phyloP scores from a whole-genome alignment of 2,329 filamentous ascomycete species.

The Sclerotinia subarctica region DNA sequence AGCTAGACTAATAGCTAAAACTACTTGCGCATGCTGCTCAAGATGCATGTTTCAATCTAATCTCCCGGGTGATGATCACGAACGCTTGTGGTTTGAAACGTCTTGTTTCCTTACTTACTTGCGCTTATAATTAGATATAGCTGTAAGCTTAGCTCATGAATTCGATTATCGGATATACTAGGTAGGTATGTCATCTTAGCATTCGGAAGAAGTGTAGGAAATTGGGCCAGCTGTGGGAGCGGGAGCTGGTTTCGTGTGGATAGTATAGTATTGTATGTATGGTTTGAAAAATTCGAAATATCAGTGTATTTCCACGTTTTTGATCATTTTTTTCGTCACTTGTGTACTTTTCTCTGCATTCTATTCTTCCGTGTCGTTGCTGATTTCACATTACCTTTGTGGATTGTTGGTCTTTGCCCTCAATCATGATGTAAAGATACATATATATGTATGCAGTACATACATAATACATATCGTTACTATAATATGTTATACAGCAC shows the following conservation, averaged over 20 bases:
- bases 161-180: background rate
- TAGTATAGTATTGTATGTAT: background rate
- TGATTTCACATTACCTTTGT: background rate
- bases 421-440: background rate
- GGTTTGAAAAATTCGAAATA: background rate
- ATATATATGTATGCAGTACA: background rate
- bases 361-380: background rate
- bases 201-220: background rate
- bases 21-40: no score
- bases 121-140: background rate
- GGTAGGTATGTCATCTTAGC: background rate
- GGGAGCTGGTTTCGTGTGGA: background rate
- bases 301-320: background rate
- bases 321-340: no score
- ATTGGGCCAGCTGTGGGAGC: background rate
- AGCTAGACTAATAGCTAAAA: no score
- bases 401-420: background rate
- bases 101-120: background rate
- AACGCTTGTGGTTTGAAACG: background rate
- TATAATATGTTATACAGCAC: background rate
- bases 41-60: conserved; percentile 5
- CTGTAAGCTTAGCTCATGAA: no score
- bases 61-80: background rate
- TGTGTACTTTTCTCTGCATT: background rate
- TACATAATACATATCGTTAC: background rate